A percentile compares a stretch with the other conserved stretches of the same genome.
Evolutionary conservation across 345 rosid species (phyloP).

Genomic region (Combretum micranthum): DNA sequence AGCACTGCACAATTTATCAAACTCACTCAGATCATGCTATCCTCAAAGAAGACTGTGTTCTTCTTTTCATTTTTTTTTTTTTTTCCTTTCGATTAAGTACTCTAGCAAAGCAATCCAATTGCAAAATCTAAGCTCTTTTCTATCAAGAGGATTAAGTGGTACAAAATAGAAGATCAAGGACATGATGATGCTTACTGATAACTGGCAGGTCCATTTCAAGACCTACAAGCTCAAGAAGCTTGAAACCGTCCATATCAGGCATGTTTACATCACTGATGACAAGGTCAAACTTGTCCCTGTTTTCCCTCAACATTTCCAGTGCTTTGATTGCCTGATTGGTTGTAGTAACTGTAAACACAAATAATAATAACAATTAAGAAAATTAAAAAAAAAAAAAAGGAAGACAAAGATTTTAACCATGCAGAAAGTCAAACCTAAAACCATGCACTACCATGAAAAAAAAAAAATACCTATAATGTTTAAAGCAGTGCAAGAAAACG

Average conservation of each 20-base stretch:
- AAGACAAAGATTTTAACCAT: too few relatives aligned
- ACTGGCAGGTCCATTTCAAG: constrained; percentile 53
- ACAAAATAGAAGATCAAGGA: background rate
- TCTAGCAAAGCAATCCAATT: background rate
- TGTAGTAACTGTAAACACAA: constrained; percentile 18
- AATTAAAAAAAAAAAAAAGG: too few relatives aligned
- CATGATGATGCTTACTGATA: constrained; percentile 28
- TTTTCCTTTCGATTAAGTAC: too few relatives aligned
- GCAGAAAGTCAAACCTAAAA: too few relatives aligned
- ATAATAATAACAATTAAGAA: too few relatives aligned
- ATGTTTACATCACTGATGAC: constrained; percentile 46
- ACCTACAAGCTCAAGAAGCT: constrained; percentile 47
- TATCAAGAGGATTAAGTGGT: background rate
- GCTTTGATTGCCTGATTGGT: constrained; percentile 26
- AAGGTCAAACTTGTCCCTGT: constrained; percentile 26
- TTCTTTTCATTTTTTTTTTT: too few relatives aligned
- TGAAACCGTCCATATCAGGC: constrained; percentile 53
- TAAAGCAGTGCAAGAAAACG: too few relatives aligned
- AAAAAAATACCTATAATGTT: too few relatives aligned
- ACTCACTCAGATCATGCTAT: background rate
- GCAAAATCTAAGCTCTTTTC: background rate
- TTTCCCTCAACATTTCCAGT: constrained; percentile 32
- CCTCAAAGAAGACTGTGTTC: background rate
- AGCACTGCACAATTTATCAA: constrained; percentile 48
- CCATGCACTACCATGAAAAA: too few relatives aligned